Conservation (phyloP, 106 monocot species). For the Alisma plantagoaquatica region DNA sequence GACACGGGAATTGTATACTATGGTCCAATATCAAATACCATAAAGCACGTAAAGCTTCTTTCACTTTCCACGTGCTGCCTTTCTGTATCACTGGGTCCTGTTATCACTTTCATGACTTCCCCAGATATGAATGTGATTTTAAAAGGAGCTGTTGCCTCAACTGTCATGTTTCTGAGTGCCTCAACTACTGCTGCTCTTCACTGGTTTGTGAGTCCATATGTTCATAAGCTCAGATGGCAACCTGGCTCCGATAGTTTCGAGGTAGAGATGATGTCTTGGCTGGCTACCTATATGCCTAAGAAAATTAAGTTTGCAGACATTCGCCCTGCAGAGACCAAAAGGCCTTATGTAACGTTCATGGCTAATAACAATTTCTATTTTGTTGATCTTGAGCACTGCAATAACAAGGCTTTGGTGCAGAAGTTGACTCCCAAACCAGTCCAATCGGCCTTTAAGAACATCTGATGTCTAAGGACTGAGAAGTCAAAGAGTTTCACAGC, state of each 20-base stretch:
- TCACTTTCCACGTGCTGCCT: conserved; percentile 98
- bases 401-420: conserved; percentile 61
- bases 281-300: conserved; percentile 45
- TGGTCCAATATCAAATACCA: conserved; percentile 87
- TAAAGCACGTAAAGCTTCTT: conserved; percentile 93
- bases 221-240: conserved; percentile 85
- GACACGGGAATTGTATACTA: conserved; percentile 46
- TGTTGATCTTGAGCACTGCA: conserved; percentile 67
- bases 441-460: conserved; percentile 77
- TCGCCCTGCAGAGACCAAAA: conserved; percentile 48
- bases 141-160: conserved; percentile 84
- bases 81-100: conserved; percentile 82
- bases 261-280: conserved; percentile 84
- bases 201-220: conserved; percentile 94
- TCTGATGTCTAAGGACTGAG: conserved; percentile 29
- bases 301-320: conserved; percentile 78
- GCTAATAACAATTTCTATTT: conserved; percentile 69
- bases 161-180: conserved; percentile 88
- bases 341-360: conserved; percentile 81
- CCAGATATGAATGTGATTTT: conserved; percentile 88
- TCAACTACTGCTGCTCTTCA: conserved; percentile 80
- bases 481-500: too few species aligned
- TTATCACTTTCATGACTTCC: conserved; percentile 98
- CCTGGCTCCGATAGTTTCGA: conserved; percentile 83
- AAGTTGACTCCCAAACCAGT: conserved; percentile 63